A percentile compares a stretch with the other conserved stretches of the same genome.
Evolutionary conservation across 495 filamentous ascomycete genomes (phyloP).

Genomic region (Aspergillus heteromorphus): DNA sequence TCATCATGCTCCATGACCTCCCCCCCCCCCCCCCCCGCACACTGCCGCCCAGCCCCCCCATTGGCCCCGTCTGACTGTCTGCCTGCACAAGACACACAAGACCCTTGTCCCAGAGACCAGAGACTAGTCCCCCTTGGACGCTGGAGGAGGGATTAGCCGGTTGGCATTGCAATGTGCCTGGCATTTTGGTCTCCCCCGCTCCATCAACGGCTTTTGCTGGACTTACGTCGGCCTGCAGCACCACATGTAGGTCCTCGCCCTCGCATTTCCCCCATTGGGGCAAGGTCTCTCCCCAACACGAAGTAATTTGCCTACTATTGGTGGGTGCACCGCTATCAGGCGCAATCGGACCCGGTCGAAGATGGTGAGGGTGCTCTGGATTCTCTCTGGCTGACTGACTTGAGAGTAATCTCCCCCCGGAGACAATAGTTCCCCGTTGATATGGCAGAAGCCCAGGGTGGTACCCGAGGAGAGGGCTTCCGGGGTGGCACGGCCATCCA

Average conservation of each 20-base stretch:
- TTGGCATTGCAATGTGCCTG: conserved; percentile 1
- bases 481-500: neutral
- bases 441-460: neutral
- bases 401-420: no score
- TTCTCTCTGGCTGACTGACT: no score
- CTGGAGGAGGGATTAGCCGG: neutral
- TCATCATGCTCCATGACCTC: conserved; percentile 3
- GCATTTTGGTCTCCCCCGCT: conserved; percentile 6
- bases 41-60: neutral
- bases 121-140: neutral
- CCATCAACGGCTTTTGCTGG: neutral
- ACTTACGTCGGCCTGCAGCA: neutral
- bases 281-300: neutral
- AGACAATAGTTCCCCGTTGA: no score
- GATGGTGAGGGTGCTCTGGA: no score
- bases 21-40: neutral
- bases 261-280: conserved; percentile 11
- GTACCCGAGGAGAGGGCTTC: neutral
- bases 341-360: no score
- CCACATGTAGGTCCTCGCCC: neutral
- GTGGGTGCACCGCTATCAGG: conserved; percentile 2
- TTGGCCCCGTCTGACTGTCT: no score
- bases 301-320: conserved; percentile 8
- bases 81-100: neutral
- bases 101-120: neutral